Percentiles rank a stretch among this genome's conserved stretches.
These are phyloP conservation scores for Chalaropsis thielavioides DNA, from an alignment of 2,329 filamentous ascomycete genomes.

Conservation along the genomic window DNA sequence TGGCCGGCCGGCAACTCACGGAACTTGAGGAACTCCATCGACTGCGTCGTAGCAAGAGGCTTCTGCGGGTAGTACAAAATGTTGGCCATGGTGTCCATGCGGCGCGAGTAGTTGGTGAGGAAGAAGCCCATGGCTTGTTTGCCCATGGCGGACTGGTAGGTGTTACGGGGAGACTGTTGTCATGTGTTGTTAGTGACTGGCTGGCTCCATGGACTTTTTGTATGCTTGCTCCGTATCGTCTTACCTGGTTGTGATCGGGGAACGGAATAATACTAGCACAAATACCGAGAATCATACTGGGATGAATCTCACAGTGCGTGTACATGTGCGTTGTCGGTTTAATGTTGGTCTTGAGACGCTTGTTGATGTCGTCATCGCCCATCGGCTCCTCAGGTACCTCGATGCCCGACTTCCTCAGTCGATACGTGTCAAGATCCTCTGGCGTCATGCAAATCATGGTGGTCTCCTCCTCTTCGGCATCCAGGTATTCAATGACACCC, in stretches of 20 bases:
- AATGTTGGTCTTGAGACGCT: slow-evolving; percentile 73
- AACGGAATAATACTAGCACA: slow-evolving; percentile 99
- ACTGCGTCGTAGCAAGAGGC: slow-evolving; percentile 84
- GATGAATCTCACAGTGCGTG: slow-evolving; percentile 98
- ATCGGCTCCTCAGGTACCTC: slow-evolving; percentile 35
- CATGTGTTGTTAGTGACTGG: slow-evolving; percentile 24
- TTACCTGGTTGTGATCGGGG: slow-evolving; percentile 89
- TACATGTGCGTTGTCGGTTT: slow-evolving; percentile 82
- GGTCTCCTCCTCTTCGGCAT: slow-evolving; percentile 96
- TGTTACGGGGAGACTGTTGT: slow-evolving; percentile 80
- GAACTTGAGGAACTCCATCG: slow-evolving; percentile 99
- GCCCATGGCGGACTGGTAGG: slow-evolving; percentile 98
- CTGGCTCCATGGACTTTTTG: not conserved
- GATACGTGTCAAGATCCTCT: slow-evolving; percentile 73
- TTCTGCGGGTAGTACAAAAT: slow-evolving; percentile 99
- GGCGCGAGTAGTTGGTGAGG: slow-evolving; percentile 87
- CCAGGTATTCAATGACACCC: slow-evolving; percentile 87
- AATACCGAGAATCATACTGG: slow-evolving; percentile 96
- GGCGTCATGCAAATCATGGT: slow-evolving; percentile 99
- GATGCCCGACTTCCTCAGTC: slow-evolving; percentile 53
- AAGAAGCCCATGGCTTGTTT: slow-evolving; percentile 99
- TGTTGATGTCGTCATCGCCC: slow-evolving; percentile 54
- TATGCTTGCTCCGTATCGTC: slow-evolving; percentile 20
- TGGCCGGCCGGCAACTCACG: slow-evolving; percentile 91
- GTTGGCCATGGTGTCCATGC: slow-evolving; percentile 99